phyloP scores from a whole-genome alignment of 2,329 filamentous ascomycete species.

The Trichoderma cornu-damae region DNA sequence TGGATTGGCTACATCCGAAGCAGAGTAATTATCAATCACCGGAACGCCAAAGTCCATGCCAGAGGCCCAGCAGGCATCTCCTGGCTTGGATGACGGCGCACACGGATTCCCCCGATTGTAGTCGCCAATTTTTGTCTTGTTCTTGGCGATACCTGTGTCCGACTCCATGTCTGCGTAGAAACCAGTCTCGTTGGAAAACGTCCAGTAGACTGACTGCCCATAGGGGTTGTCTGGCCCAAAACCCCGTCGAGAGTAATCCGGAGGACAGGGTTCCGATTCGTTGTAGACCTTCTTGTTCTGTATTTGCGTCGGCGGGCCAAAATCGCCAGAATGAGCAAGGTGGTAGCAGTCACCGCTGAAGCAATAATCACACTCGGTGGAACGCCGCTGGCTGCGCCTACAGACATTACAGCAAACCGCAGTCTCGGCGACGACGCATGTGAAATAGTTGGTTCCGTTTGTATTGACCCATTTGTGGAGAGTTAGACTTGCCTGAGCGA shows the following conservation, averaged over 20 bases:
- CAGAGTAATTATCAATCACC: neutral
- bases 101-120: neutral
- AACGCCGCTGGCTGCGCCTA: neutral
- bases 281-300: neutral
- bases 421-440: neutral
- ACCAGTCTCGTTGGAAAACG: neutral
- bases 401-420: neutral
- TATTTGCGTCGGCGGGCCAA: neutral
- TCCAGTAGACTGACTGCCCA: neutral
- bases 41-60: neutral
- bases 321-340: neutral
- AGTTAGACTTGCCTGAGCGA: neutral
- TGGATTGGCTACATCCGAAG: neutral
- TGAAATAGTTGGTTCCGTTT: neutral
- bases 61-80: neutral
- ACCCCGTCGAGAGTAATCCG: slow-evolving; percentile 6
- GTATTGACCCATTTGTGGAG: neutral
- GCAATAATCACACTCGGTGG: neutral
- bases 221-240: neutral
- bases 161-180: neutral
- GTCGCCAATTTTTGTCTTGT: neutral
- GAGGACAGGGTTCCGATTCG: neutral
- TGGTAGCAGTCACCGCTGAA: neutral
- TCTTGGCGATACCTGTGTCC: neutral
- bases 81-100: neutral